These are phyloP conservation scores for Ascochyta rabiei DNA, from an alignment of 2,329 filamentous ascomycete species.

Conservation along the genomic window DNA sequence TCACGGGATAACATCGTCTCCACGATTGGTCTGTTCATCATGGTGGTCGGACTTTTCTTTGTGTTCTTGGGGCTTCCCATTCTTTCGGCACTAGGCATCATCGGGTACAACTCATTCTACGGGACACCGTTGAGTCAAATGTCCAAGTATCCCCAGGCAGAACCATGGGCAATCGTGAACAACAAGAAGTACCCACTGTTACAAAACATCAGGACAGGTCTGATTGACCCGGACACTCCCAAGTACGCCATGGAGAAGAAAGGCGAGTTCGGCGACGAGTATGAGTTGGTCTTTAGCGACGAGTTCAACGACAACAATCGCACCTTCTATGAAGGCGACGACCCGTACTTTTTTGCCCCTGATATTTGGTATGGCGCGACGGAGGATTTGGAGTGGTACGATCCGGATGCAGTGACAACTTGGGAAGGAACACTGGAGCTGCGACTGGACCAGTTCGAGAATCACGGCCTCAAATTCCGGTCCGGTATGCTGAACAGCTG, in stretches of 20 bases:
- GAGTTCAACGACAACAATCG: constrained; percentile 61
- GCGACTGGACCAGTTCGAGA: constrained; percentile 53
- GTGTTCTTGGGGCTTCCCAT: constrained; percentile 60
- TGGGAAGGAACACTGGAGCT: constrained; percentile 55
- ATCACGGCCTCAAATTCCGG: constrained; percentile 55
- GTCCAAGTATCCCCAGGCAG: constrained; percentile 35
- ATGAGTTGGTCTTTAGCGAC: constrained; percentile 62
- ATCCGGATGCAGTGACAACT: constrained; percentile 60
- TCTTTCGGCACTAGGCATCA: constrained; percentile 53
- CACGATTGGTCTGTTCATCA: constrained; percentile 51
- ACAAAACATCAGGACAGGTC: constrained; percentile 53
- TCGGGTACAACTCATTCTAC: constrained; percentile 48
- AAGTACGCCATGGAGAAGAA: constrained; percentile 52
- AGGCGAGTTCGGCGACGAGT: constrained; percentile 53
- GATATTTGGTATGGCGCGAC: constrained; percentile 63
- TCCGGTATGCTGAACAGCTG: constrained; percentile 61
- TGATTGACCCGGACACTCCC: constrained; percentile 62
- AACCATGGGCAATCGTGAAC: constrained; percentile 56
- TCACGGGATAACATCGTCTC: constrained; percentile 52
- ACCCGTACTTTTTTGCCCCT: constrained; percentile 60
- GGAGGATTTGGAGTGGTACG: constrained; percentile 58
- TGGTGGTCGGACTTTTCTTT: constrained; percentile 56
- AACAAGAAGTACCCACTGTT: constrained; percentile 55
- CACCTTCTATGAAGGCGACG: constrained; percentile 63
- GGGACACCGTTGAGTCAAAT: constrained; percentile 51